A percentile compares a stretch with the other conserved stretches of the same genome.
Evolutionary conservation across 164 flowering plant genomes (phyloP).

Genomic region (Santalum album): DNA sequence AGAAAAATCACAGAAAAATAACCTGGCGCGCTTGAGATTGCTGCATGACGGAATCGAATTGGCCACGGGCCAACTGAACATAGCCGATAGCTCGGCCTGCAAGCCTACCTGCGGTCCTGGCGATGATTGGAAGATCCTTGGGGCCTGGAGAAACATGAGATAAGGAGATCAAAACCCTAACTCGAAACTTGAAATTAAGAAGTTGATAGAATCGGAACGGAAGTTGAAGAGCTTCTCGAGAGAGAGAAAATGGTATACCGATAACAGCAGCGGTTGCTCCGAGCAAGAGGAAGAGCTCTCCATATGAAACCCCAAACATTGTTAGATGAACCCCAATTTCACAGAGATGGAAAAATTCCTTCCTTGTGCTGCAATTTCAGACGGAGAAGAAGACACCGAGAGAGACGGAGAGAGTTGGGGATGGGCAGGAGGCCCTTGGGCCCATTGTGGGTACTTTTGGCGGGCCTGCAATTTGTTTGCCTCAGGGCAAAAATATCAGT

Average conservation of each 20-base stretch:
- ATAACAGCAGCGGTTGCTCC: conserved; percentile 86
- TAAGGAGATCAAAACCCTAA: background rate
- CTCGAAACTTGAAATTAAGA: background rate
- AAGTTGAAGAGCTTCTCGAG: background rate
- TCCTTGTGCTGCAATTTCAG: too few relatives aligned
- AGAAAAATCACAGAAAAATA: conserved; percentile 2
- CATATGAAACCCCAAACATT: conserved; percentile 82
- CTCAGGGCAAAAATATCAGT: too few relatives aligned
- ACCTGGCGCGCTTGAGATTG: conserved; percentile 88
- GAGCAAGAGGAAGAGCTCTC: conserved; percentile 60
- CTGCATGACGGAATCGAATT: conserved; percentile 74
- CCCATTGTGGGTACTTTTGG: too few relatives aligned
- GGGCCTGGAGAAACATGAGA: conserved; percentile 44
- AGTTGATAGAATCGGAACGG: background rate
- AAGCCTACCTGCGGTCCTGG: conserved; percentile 76
- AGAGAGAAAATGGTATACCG: conserved; percentile 22
- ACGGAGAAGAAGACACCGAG: too few relatives aligned
- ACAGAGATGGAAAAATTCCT: too few relatives aligned
- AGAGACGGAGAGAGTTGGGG: too few relatives aligned
- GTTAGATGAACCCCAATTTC: too few relatives aligned
- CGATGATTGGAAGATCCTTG: conserved; percentile 77
- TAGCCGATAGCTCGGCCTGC: conserved; percentile 88
- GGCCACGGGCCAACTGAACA: conserved; percentile 89
- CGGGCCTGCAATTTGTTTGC: too few relatives aligned
- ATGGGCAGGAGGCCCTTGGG: too few relatives aligned